Conservation (phyloP, 2,329 filamentous ascomycete species). For the Cladosporium colombiae region DNA sequence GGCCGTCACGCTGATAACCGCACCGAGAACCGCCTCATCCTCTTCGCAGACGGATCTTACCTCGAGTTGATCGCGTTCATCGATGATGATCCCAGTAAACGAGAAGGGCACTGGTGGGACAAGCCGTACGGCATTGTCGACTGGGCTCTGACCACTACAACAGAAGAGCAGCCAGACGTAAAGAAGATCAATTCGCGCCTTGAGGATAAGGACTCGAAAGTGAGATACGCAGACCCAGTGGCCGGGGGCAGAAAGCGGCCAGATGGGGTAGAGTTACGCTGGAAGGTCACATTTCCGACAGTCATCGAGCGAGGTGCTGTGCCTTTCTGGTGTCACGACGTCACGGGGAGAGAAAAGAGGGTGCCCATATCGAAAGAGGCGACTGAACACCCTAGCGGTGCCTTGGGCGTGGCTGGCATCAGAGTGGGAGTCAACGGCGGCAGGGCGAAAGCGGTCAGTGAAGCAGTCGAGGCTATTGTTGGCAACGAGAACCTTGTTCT, state of each 20-base stretch:
- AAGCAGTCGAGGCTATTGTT: slow-evolving; percentile 8
- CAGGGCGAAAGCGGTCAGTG: slow-evolving; percentile 38
- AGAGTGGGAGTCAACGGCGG: slow-evolving; percentile 18
- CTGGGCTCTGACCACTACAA: slow-evolving; percentile 56
- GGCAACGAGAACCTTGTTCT: background rate
- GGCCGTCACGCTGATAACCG: slow-evolving; percentile 62
- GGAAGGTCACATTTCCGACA: slow-evolving; percentile 57
- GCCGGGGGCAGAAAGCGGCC: slow-evolving; percentile 56
- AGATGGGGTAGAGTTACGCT: slow-evolving; percentile 60
- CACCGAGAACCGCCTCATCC: slow-evolving; percentile 63
- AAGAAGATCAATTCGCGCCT: slow-evolving; percentile 27
- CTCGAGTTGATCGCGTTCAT: slow-evolving; percentile 67
- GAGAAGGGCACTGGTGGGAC: slow-evolving; percentile 59
- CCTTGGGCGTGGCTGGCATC: slow-evolving; percentile 54
- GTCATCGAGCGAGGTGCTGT: slow-evolving; percentile 51
- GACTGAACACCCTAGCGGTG: slow-evolving; percentile 54
- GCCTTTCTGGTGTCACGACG: slow-evolving; percentile 68
- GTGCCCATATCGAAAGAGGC: slow-evolving; percentile 50
- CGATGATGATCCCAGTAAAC: slow-evolving; percentile 44
- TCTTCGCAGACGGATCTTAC: slow-evolving; percentile 65
- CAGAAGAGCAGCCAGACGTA: slow-evolving; percentile 26
- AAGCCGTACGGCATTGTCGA: slow-evolving; percentile 58
- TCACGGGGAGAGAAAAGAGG: slow-evolving; percentile 57
- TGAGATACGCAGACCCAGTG: slow-evolving; percentile 52
- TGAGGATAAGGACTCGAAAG: slow-evolving; percentile 30